These are phyloP conservation scores for Sclerotinia glacialis DNA, from an alignment of 2,329 filamentous ascomycete genomes.

Conservation along the genomic window DNA sequence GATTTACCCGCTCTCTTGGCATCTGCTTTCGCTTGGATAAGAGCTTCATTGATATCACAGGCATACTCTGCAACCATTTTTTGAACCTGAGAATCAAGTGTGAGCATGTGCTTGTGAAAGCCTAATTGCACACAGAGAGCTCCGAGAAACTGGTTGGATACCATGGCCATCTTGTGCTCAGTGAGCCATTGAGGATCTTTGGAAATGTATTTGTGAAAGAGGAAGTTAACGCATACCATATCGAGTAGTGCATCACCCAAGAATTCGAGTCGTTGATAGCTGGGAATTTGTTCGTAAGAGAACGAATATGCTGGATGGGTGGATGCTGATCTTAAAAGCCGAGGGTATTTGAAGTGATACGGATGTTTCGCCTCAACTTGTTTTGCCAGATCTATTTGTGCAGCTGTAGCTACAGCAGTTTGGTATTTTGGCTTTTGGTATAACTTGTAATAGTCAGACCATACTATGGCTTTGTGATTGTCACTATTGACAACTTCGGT, in stretches of 20 bases:
- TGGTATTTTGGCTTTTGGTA: conserved; percentile 75
- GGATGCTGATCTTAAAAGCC: conserved; percentile 79
- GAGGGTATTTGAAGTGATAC: conserved; percentile 71
- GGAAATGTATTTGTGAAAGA: conserved; percentile 73
- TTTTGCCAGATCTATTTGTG: conserved; percentile 65
- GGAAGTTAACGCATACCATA: conserved; percentile 76
- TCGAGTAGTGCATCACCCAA: conserved; percentile 86
- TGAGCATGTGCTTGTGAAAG: conserved; percentile 70
- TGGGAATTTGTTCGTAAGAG: conserved; percentile 73
- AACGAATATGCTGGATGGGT: conserved; percentile 80
- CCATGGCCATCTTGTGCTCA: conserved; percentile 99
- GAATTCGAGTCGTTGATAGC: conserved; percentile 90
- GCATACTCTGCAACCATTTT: conserved; percentile 55
- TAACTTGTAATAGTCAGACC: conserved; percentile 67
- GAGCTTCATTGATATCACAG: conserved; percentile 53
- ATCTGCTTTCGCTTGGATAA: conserved; percentile 42
- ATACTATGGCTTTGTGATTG: conserved; percentile 67
- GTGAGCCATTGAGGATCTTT: conserved; percentile 95
- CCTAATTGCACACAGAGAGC: conserved; percentile 74
- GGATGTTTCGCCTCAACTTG: conserved; percentile 57
- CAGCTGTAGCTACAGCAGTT: conserved; percentile 55
- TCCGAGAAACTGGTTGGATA: conserved; percentile 90
- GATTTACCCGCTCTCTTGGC: conserved; percentile 40
- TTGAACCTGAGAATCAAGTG: conserved; percentile 48
- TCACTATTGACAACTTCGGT: conserved; percentile 66